Percentiles rank a stretch among this genome's conserved stretches.
Conservation (phyloP, 345 rosid genomes). For the Lepidium africanum region DNA sequence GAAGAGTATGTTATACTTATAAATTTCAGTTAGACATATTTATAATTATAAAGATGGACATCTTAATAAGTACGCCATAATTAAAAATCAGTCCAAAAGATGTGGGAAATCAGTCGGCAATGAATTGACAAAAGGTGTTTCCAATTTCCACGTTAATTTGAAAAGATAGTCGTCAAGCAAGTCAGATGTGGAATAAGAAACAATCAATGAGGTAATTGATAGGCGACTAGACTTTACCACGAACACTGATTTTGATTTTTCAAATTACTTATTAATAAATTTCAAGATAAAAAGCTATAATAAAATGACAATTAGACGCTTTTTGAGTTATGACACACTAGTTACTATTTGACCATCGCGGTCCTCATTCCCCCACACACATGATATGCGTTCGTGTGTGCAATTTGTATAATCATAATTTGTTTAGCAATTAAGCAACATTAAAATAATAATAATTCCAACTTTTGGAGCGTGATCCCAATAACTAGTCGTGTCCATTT, state of each 20-base stretch:
- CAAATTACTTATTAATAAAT: too few species aligned
- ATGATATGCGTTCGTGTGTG: slow-evolving; percentile 4
- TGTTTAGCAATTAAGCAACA: not conserved
- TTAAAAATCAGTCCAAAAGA: too few species aligned
- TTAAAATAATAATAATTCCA: not conserved
- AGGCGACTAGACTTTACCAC: not conserved
- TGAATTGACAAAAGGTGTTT: not conserved
- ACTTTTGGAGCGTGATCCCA: not conserved
- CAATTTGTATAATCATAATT: not conserved
- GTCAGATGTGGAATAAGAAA: not conserved
- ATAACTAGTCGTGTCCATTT: slow-evolving; percentile 4
- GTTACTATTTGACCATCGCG: not conserved
- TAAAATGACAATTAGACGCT: slow-evolving; percentile 7
- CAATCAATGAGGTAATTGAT: not conserved
- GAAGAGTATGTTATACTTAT: too few species aligned
- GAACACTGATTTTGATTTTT: not conserved
- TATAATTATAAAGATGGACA: too few species aligned
- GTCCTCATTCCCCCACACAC: not conserved
- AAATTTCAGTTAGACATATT: too few species aligned
- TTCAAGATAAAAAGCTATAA: not conserved
- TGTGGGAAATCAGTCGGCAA: not conserved
- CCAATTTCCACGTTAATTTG: not conserved
- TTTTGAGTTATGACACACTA: not conserved
- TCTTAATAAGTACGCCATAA: too few species aligned
- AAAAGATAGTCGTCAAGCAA: slow-evolving; percentile 3